phyloP scores from a whole-genome alignment of 208 protist species.

The Crithidia expoeki region DNA sequence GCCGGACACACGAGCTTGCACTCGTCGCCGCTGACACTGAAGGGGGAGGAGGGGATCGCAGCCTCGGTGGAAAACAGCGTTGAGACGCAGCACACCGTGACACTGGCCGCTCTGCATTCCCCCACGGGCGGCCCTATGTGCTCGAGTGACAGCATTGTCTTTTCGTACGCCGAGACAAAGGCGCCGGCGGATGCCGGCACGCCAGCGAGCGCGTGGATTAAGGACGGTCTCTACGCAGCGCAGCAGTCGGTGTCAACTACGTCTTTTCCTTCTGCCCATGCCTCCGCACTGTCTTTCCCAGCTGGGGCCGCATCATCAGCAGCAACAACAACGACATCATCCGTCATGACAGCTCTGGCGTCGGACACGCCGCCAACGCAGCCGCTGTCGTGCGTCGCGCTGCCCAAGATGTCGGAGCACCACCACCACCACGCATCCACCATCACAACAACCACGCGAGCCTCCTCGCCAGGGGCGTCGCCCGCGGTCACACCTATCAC shows the following conservation, averaged over 20 bases:
- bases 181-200: conserved; percentile 5
- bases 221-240: neutral
- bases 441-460: neutral
- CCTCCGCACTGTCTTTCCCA: neutral
- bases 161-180: conserved; percentile 15
- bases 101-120: conserved; percentile 11
- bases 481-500: neutral
- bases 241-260: neutral
- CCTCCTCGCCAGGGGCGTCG: no score
- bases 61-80: conserved; percentile 8
- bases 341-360: neutral
- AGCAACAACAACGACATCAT: no score
- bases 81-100: conserved; percentile 10
- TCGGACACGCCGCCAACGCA: neutral
- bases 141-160: conserved; percentile 9
- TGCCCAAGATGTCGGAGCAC: neutral
- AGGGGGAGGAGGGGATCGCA: neutral
- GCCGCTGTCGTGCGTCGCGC: neutral
- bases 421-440: neutral
- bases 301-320: no score
- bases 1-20: neutral
- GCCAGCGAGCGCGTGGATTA: conserved; percentile 3
- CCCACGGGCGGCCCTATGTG: neutral
- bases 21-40: conserved; percentile 4
- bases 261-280: neutral